Percentiles rank a stretch among this genome's conserved stretches.
phyloP scores from a whole-genome alignment of 2,329 filamentous ascomycete genomes.

The Paecilomyces sp. region DNA sequence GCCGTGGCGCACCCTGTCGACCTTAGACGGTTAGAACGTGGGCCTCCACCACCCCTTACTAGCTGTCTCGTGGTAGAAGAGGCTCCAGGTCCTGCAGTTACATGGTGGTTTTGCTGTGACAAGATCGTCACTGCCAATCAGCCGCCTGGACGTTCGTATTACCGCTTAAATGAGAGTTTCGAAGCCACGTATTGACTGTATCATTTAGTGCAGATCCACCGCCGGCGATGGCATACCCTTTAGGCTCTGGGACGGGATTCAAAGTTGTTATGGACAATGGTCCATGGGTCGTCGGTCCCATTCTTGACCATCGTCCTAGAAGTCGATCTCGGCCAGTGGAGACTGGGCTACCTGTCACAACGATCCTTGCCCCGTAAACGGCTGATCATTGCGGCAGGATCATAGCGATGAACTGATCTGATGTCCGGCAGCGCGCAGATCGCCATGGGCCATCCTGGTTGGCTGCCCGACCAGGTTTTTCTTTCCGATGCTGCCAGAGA shows the following conservation, averaged over 20 bases:
- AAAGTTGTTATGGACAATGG: not conserved
- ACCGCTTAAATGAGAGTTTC: not conserved
- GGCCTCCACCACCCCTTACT: not conserved
- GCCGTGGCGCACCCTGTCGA: not conserved
- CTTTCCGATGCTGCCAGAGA: not conserved
- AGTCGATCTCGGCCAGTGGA: not conserved
- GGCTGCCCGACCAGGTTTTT: not conserved
- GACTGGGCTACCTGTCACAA: conserved; percentile 24
- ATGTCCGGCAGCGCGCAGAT: conserved; percentile 4
- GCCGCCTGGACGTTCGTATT: not conserved
- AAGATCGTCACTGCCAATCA: not conserved
- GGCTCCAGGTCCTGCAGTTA: not conserved
- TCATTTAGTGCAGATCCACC: conserved; percentile 2
- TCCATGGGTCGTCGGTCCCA: not conserved
- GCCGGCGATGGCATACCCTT: not conserved
- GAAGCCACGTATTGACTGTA: not conserved
- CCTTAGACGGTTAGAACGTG: not conserved
- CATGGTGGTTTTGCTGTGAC: not conserved
- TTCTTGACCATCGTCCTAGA: not conserved
- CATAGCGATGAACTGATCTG: conserved; percentile 21
- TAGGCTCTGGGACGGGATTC: not conserved
- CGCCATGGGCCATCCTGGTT: not conserved
- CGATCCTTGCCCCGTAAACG: conserved; percentile 28
- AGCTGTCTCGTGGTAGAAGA: not conserved
- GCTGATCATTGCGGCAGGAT: conserved; percentile 28